Base-by-base conservation (phyloP, 2,329 filamentous ascomycete species). In the Capronia americana region DNA sequence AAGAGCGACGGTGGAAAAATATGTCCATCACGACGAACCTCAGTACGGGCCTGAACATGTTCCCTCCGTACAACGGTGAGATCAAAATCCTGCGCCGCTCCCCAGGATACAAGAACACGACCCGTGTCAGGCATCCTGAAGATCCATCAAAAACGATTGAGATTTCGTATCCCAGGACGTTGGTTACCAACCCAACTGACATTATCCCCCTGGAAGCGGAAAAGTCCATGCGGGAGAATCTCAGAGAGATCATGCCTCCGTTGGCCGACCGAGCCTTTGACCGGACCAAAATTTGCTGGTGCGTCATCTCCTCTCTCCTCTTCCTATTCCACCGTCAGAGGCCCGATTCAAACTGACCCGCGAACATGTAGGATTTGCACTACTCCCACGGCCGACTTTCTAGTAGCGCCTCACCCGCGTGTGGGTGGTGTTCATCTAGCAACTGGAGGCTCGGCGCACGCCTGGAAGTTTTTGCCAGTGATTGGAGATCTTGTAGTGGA, bases 11-110 rank as follows among this genome's bases (percentile, higher is more conserved):
- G 26, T 75, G 72, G 72, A 72, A 72, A 63, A 61, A 73, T 46
- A 75, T 75, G 72, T 72, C 74, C 6, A 74, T 74, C 55, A 74
- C 72, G 7, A 75, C 74, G 2, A 75, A 74, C 58, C 53, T 74
- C 11, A 69, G 61, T 61, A 75, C 73, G 6, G 73, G 73, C 2
- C 65, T 75, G 44, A 75, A 75, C 57, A 58, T 75, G 23, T 75
- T 75, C 46, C 72, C 73, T 7, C 76, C 77, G 1, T 69, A 74
- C 55, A 51, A 67, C 12, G 72, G 73, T n/a, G 72, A 74, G 65
- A 73, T 73, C 23, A 75, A 75, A 61, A 63, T 69, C n/a, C 63
- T 75, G n/a, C 68, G 71, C n/a, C 65, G 74, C 11, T 73, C 70
- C 2, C 61, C 62, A 17, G 71, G 71, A 20, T 73, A 72, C 58